Conservation (phyloP, 2,329 filamentous ascomycete genomes). For the Tolypocladium endophyticum region DNA sequence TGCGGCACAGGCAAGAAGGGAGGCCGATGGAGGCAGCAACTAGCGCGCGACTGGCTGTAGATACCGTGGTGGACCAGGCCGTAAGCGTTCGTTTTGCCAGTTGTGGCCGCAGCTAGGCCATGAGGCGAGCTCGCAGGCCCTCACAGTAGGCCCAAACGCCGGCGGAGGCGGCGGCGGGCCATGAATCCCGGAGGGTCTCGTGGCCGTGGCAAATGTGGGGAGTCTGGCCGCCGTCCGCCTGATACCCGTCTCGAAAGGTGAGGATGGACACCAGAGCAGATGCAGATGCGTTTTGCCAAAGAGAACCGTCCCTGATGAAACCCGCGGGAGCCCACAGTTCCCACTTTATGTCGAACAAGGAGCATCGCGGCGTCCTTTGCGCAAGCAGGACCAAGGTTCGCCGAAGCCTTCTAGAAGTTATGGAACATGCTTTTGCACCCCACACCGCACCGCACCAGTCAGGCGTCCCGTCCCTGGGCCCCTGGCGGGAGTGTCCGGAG, state of each 20-base stretch:
- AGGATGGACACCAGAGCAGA: background rate
- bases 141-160: background rate
- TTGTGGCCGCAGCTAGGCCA: background rate
- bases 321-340: background rate
- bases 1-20: background rate
- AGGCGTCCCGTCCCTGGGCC: background rate
- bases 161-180: background rate
- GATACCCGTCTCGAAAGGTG: background rate
- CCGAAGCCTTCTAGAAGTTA: slow-evolving; percentile 1
- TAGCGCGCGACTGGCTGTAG: background rate
- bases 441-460: background rate
- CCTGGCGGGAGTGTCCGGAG: background rate
- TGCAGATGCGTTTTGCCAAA: background rate
- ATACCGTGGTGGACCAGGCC: background rate
- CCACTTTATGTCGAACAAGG: background rate
- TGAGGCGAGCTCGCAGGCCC: background rate
- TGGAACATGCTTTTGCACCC: background rate
- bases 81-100: background rate
- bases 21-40: background rate
- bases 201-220: background rate
- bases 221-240: background rate
- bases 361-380: background rate
- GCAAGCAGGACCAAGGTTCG: background rate
- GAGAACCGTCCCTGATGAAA: background rate
- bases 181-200: background rate